Percentiles rank a stretch among this genome's conserved stretches.
phyloP scores from a whole-genome alignment of 2,329 filamentous ascomycete species.

The Byssochlamys sp. region DNA sequence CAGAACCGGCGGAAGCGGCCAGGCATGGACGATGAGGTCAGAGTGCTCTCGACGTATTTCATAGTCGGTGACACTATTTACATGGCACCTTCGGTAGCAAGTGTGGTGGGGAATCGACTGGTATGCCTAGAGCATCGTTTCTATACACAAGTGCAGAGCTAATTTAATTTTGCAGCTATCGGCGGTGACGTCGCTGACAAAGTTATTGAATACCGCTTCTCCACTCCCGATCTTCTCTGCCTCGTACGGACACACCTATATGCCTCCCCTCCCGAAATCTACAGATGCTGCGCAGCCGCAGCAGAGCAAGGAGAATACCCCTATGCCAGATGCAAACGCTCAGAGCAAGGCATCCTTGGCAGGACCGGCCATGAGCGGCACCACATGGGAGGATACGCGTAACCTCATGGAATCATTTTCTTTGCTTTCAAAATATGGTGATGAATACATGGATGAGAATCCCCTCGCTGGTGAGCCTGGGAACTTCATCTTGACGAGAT shows the following conservation, averaged over 20 bases:
- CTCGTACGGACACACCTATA: slow-evolving; percentile 51
- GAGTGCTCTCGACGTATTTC: slow-evolving; percentile 50
- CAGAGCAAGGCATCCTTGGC: slow-evolving; percentile 19
- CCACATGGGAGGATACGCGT: slow-evolving; percentile 27
- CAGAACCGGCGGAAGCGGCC: slow-evolving; percentile 41
- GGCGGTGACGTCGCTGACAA: slow-evolving; percentile 46
- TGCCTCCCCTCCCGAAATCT: slow-evolving; percentile 39
- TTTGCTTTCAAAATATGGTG: slow-evolving; percentile 45
- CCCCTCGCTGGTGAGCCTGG: slow-evolving; percentile 55
- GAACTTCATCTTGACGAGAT: slow-evolving; percentile 47
- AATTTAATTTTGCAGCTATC: slow-evolving; percentile 35
- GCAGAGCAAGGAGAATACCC: slow-evolving; percentile 41
- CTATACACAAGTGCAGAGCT: not conserved
- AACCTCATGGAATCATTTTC: slow-evolving; percentile 41
- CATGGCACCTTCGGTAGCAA: slow-evolving; percentile 52
- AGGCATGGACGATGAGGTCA: slow-evolving; percentile 40
- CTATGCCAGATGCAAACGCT: slow-evolving; percentile 32
- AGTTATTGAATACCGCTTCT: slow-evolving; percentile 45
- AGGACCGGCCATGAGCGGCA: slow-evolving; percentile 12
- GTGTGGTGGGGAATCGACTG: slow-evolving; percentile 44
- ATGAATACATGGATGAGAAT: slow-evolving; percentile 57
- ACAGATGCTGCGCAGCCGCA: slow-evolving; percentile 26
- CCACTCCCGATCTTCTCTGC: slow-evolving; percentile 49
- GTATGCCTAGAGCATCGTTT: slow-evolving; percentile 1
- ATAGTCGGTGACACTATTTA: slow-evolving; percentile 52